phyloP scores from a whole-genome alignment of 2,329 filamentous ascomycete species.

The Fusarium sp. region DNA sequence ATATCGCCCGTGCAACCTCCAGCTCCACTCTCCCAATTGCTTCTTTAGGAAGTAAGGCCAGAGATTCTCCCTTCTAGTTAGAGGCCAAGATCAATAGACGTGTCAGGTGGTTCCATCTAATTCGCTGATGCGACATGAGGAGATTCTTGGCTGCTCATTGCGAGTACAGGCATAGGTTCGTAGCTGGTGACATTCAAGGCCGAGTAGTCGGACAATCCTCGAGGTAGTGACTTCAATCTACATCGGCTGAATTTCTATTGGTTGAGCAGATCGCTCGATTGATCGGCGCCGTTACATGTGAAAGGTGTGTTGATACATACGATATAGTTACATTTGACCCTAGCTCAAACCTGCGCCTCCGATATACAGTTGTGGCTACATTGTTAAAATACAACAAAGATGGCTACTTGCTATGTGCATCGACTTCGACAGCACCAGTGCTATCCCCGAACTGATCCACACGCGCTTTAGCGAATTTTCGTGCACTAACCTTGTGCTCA shows the following conservation, averaged over 20 bases:
- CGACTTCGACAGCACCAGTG: slow-evolving; percentile 39
- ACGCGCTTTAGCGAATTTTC: slow-evolving; percentile 55
- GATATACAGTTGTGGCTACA: neutral
- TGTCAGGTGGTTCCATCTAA: slow-evolving; percentile 18
- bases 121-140: neutral
- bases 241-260: too few relatives aligned
- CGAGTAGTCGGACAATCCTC: too few relatives aligned
- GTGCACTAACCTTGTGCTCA: slow-evolving; percentile 59
- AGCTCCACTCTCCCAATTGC: slow-evolving; percentile 9
- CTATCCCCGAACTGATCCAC: slow-evolving; percentile 42
- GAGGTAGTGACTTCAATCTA: too few relatives aligned
- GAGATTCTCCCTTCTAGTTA: slow-evolving; percentile 1
- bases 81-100: neutral
- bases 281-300: neutral
- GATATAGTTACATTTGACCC: neutral
- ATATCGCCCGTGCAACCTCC: neutral
- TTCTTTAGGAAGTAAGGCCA: neutral
- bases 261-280: too few relatives aligned
- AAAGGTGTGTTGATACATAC: neutral
- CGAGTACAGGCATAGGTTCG: neutral
- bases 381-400: neutral
- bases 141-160: neutral
- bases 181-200: too few relatives aligned
- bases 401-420: slow-evolving; percentile 4
- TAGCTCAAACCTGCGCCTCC: neutral